phyloP scores from a whole-genome alignment of 306 rosid species.

The Trichosanthes cucumerina region DNA sequence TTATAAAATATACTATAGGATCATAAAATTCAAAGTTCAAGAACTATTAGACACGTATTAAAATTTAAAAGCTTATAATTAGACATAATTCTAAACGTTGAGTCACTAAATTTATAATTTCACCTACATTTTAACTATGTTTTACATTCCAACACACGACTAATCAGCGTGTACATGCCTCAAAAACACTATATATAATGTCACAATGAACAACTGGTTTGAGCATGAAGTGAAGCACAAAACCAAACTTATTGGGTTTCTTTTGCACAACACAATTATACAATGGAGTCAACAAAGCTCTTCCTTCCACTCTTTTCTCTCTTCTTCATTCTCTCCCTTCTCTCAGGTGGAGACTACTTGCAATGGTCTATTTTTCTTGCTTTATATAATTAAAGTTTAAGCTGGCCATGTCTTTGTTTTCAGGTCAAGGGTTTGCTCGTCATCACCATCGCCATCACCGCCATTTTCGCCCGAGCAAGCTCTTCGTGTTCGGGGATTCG shows the following conservation, averaged over 20 bases:
- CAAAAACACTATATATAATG: not conserved
- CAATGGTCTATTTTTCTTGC: not conserved
- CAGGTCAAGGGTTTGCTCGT: not conserved
- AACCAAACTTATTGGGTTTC: not conserved
- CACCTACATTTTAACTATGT: too few species aligned
- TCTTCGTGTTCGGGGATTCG: slow-evolving; percentile 37
- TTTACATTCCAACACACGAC: too few species aligned
- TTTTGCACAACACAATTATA: not conserved
- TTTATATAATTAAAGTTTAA: not conserved
- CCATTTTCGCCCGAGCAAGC: slow-evolving; percentile 17
- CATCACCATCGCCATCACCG: not conserved
- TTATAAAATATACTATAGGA: too few species aligned
- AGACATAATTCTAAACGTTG: too few species aligned
- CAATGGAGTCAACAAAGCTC: slow-evolving; percentile 10
- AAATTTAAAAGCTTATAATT: too few species aligned
- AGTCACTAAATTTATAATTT: too few species aligned
- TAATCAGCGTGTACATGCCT: too few species aligned
- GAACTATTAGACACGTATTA: too few species aligned
- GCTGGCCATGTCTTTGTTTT: not conserved
- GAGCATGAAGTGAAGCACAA: not conserved
- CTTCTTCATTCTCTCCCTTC: not conserved
- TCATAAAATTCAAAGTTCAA: too few species aligned
- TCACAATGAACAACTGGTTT: not conserved
- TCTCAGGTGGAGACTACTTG: not conserved
- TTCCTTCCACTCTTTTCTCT: not conserved